Evolutionary conservation across 179 eudicot species (phyloP).

Genomic region (Beta corolliflora): DNA sequence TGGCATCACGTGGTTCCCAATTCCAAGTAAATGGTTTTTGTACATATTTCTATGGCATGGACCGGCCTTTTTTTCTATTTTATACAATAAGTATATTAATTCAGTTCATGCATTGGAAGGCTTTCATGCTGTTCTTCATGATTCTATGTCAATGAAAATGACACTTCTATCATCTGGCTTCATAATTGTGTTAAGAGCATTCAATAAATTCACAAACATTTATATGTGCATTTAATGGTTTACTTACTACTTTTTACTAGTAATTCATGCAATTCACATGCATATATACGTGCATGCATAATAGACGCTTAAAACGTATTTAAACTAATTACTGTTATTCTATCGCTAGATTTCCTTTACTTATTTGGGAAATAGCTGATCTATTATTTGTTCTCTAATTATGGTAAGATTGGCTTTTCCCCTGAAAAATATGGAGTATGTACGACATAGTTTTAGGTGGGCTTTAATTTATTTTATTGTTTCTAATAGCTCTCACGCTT

Average conservation of each 20-base stretch:
- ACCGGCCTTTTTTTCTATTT: constrained; percentile 13
- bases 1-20: constrained; percentile 95
- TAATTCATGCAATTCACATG: constrained; percentile 22
- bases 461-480: no score
- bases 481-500: no score
- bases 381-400: background rate
- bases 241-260: no score
- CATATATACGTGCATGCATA: constrained; percentile 9
- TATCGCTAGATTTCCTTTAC: background rate
- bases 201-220: constrained; percentile 23
- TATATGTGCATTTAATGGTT: background rate
- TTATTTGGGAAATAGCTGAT: background rate
- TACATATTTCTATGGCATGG: constrained; percentile 40
- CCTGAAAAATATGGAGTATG: background rate
- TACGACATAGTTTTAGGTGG: no score
- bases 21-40: constrained; percentile 66
- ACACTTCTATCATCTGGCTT: background rate
- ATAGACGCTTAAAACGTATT: background rate
- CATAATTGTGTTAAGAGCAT: constrained; percentile 12
- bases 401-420: background rate
- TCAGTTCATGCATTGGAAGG: constrained; percentile 34
- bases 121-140: constrained; percentile 32
- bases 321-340: background rate
- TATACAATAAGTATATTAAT: constrained; percentile 16
- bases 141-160: constrained; percentile 26